These are phyloP conservation scores for Pichia paraexigua DNA, from an alignment of 805 yeast genomes.

Conservation along the genomic window DNA sequence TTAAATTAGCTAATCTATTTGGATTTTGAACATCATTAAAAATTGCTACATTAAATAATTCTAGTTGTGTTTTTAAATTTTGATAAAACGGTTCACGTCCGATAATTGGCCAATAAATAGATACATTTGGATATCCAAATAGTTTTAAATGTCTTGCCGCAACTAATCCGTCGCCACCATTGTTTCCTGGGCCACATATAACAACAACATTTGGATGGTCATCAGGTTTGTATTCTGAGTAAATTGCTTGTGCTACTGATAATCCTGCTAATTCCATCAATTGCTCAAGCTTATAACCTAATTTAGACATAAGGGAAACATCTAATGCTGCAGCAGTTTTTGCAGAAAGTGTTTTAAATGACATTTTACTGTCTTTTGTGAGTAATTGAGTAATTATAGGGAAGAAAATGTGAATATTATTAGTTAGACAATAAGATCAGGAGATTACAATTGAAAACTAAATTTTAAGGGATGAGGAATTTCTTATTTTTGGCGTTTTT, in stretches of 20 bases:
- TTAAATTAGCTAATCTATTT: constrained; percentile 13
- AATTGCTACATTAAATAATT: constrained; percentile 53
- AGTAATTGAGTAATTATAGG: background rate
- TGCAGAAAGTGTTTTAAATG: constrained; percentile 36
- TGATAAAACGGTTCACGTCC: constrained; percentile 47
- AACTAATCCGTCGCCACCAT: constrained; percentile 95
- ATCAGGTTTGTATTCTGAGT: constrained; percentile 53
- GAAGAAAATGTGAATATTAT: background rate
- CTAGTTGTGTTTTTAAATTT: constrained; percentile 59
- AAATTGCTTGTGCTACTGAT: constrained; percentile 84
- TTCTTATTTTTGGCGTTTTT: background rate
- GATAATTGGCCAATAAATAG: constrained; percentile 72
- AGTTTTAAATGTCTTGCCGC: constrained; percentile 85
- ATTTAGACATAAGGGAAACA: constrained; percentile 73
- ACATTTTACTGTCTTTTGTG: background rate
- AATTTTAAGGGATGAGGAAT: background rate
- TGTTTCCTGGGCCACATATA: constrained; percentile 92
- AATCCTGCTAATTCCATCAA: constrained; percentile 95
- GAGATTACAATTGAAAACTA: background rate
- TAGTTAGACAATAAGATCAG: background rate
- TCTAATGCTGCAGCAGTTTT: constrained; percentile 72
- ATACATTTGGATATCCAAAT: constrained; percentile 64
- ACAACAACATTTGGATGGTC: constrained; percentile 37
- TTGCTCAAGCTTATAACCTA: constrained; percentile 75
- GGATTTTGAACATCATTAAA: constrained; percentile 23